Conservation (phyloP, 345 rosid species). For the Syzygium aqueum region DNA sequence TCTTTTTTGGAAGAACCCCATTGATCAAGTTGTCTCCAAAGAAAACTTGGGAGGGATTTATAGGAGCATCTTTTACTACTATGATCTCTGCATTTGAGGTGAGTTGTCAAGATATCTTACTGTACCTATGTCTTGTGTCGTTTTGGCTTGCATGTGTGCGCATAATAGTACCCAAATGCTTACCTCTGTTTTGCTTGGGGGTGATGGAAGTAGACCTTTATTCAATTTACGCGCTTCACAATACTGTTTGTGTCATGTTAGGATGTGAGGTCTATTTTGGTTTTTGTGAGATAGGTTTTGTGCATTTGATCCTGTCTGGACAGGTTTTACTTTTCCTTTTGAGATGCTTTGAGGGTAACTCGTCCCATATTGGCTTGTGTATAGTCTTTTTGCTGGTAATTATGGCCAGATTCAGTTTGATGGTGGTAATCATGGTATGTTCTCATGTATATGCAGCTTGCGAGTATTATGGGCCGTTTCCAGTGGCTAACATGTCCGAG, state of each 20-base stretch:
- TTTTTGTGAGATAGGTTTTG: neutral
- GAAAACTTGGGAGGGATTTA: conserved; percentile 99
- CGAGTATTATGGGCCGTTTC: conserved; percentile 79
- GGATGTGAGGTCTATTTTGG: neutral
- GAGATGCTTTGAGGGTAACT: neutral
- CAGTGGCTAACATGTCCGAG: conserved; percentile 96
- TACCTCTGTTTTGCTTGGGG: neutral
- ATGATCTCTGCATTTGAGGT: conserved; percentile 89
- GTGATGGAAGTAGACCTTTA: neutral
- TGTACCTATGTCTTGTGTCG: neutral
- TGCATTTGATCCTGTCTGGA: neutral
- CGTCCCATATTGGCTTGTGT: neutral
- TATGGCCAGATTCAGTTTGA: neutral
- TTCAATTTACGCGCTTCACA: neutral
- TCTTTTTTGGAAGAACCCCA: conserved; percentile 97
- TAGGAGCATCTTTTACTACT: conserved; percentile 88
- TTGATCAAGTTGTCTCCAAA: conserved; percentile 93
- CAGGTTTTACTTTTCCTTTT: neutral
- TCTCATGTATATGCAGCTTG: conserved; percentile 53
- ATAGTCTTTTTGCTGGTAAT: neutral
- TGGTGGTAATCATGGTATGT: neutral
- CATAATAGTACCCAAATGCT: neutral
- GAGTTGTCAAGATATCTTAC: conserved; percentile 8
- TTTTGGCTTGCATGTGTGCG: neutral
- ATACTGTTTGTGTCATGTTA: neutral